These are phyloP conservation scores for Solanum chiquidenum DNA, from an alignment of 257 asterid genomes.

Conservation along the genomic window DNA sequence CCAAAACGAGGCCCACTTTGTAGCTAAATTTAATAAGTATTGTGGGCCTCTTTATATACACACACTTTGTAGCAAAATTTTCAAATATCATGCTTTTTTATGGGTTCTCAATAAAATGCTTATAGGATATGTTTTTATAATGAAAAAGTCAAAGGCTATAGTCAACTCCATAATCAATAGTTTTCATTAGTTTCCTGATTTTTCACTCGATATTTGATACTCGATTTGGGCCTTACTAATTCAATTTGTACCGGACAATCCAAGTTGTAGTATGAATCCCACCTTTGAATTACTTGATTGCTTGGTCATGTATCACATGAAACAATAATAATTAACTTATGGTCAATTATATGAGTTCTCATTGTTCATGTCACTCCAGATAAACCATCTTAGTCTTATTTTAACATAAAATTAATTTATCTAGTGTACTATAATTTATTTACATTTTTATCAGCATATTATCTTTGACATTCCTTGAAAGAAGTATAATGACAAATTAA, in stretches of 20 bases:
- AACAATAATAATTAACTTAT: not conserved
- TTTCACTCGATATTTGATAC: not conserved
- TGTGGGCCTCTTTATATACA: not conserved
- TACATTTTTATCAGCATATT: not conserved
- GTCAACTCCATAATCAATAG: not conserved
- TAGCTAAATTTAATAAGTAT: too few species aligned
- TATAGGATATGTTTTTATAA: not conserved
- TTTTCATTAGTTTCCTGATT: not conserved
- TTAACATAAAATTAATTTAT: too few species aligned
- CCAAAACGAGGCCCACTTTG: not conserved
- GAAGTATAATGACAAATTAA: not conserved
- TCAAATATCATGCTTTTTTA: not conserved
- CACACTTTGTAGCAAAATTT: not conserved
- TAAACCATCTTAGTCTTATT: not conserved
- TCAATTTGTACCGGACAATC: not conserved
- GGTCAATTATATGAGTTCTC: not conserved
- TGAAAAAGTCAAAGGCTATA: not conserved
- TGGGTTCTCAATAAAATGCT: not conserved
- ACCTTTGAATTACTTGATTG: not conserved
- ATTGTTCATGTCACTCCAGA: not conserved
- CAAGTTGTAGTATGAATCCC: not conserved
- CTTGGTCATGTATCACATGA: not conserved
- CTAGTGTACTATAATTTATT: not conserved
- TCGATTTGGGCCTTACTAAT: not conserved
- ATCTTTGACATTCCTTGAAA: not conserved